A percentile compares a stretch with the other conserved stretches of the same genome.
These are phyloP conservation scores for Naegleria gruberi DNA, from an alignment of 208 protist species.

Conservation along the genomic window DNA sequence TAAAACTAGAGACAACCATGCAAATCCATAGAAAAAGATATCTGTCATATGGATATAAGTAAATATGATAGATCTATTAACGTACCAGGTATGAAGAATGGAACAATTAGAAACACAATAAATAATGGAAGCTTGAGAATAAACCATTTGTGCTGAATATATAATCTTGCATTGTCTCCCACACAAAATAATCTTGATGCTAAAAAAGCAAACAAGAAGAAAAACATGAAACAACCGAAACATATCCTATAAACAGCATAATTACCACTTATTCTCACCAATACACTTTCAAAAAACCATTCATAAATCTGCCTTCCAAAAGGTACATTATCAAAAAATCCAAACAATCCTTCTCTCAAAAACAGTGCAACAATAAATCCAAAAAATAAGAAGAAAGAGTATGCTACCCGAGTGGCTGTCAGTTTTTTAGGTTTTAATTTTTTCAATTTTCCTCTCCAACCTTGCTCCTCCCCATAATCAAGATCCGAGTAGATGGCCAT, in stretches of 20 bases:
- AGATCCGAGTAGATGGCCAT: not conserved
- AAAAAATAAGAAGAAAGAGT: not conserved
- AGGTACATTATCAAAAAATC: not conserved
- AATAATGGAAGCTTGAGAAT: not conserved
- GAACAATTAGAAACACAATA: not conserved
- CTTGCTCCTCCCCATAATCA: not conserved
- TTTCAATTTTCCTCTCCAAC: not conserved
- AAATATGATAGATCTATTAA: not conserved
- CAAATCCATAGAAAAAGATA: not conserved
- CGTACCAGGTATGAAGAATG: not conserved
- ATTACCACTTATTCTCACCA: not conserved
- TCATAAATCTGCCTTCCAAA: not conserved
- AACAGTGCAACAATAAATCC: not conserved
- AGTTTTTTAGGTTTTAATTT: not conserved
- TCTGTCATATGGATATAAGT: not conserved
- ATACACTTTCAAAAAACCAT: not conserved
- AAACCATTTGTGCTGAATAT: slow-evolving; percentile 18
- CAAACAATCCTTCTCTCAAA: not conserved
- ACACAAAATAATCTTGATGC: slow-evolving; percentile 4
- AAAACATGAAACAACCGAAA: not conserved
- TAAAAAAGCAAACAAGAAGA: not conserved
- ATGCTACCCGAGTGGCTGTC: not conserved
- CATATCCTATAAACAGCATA: not conserved
- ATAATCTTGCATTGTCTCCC: not conserved
- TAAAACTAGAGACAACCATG: not conserved